A percentile compares a stretch with the other conserved stretches of the same genome.
Conservation (phyloP, 805 yeast genomes). For the Starmerella apis region DNA sequence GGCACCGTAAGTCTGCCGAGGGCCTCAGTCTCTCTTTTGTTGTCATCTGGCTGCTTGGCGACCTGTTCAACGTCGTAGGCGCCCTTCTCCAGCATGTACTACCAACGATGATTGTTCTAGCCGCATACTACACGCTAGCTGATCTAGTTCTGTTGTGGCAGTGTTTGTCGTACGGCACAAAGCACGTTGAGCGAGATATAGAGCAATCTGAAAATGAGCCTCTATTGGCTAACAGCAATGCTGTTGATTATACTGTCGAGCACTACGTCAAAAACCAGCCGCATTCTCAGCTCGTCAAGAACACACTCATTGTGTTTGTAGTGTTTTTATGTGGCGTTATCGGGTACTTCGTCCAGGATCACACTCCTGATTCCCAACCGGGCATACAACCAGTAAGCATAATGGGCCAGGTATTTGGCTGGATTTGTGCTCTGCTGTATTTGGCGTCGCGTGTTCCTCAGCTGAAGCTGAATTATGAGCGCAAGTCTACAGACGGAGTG, state of each 20-base stretch:
- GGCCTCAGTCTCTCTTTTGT: slow-evolving; percentile 82
- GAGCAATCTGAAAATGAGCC: slow-evolving; percentile 5
- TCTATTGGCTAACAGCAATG: slow-evolving; percentile 1
- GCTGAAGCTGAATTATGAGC: slow-evolving; percentile 66
- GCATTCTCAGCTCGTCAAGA: slow-evolving; percentile 18
- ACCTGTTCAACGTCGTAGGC: slow-evolving; percentile 85
- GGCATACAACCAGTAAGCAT: slow-evolving; percentile 49
- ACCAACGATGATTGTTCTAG: slow-evolving; percentile 89
- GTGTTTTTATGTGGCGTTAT: slow-evolving; percentile 70
- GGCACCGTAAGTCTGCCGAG: slow-evolving; percentile 62
- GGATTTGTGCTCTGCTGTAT: slow-evolving; percentile 39
- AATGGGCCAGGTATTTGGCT: slow-evolving; percentile 80
- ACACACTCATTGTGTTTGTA: slow-evolving; percentile 45
- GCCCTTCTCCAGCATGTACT: slow-evolving; percentile 80
- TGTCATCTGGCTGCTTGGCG: slow-evolving; percentile 86
- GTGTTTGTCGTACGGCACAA: slow-evolving; percentile 60
- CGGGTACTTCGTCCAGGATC: slow-evolving; percentile 74
- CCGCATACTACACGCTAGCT: slow-evolving; percentile 84
- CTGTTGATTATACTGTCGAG: slow-evolving; percentile 2
- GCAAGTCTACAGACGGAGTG: slow-evolving; percentile 92
- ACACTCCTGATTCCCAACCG: slow-evolving; percentile 35
- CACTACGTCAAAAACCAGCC: slow-evolving; percentile 16
- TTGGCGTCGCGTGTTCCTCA: slow-evolving; percentile 91
- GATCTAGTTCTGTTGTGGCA: slow-evolving; percentile 77
- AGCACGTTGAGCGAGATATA: background rate